Conservation (phyloP, 2,329 filamentous ascomycete genomes). For the Aspergillaceae sp. region DNA sequence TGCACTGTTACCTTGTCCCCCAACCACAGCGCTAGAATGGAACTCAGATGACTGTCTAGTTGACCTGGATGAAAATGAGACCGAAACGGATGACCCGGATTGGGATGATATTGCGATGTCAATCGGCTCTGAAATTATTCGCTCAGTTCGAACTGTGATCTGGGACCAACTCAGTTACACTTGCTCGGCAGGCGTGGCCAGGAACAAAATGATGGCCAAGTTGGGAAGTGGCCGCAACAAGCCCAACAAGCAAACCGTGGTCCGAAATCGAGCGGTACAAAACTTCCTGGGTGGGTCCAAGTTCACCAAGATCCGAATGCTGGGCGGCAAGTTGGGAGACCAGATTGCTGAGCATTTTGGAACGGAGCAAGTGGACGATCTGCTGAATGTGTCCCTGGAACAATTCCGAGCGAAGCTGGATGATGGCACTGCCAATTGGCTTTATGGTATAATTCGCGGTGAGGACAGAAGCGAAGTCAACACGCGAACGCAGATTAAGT, state of each 20-base stretch:
- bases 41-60: constrained; percentile 65
- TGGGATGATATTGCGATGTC: constrained; percentile 91
- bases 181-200: constrained; percentile 79
- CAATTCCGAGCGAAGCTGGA: constrained; percentile 70
- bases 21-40: constrained; percentile 71
- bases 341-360: constrained; percentile 72
- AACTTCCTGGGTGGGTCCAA: constrained; percentile 78
- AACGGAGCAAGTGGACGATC: constrained; percentile 68
- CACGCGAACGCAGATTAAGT: constrained; percentile 85
- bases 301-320: constrained; percentile 86
- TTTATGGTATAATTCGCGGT: constrained; percentile 76
- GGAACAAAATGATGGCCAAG: constrained; percentile 94
- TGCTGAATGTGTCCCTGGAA: constrained; percentile 63
- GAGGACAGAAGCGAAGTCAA: constrained; percentile 84
- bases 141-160: constrained; percentile 61
- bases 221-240: constrained; percentile 87
- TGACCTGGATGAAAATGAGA: constrained; percentile 62
- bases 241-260: constrained; percentile 88
- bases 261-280: constrained; percentile 72
- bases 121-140: constrained; percentile 81
- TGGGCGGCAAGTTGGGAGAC: constrained; percentile 92
- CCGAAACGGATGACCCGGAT: constrained; percentile 74
- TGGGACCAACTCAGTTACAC: constrained; percentile 70
- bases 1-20: constrained; percentile 65
- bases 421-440: constrained; percentile 76